phyloP scores from a whole-genome alignment of 2,329 filamentous ascomycete genomes.

The Fusarium sp. region DNA sequence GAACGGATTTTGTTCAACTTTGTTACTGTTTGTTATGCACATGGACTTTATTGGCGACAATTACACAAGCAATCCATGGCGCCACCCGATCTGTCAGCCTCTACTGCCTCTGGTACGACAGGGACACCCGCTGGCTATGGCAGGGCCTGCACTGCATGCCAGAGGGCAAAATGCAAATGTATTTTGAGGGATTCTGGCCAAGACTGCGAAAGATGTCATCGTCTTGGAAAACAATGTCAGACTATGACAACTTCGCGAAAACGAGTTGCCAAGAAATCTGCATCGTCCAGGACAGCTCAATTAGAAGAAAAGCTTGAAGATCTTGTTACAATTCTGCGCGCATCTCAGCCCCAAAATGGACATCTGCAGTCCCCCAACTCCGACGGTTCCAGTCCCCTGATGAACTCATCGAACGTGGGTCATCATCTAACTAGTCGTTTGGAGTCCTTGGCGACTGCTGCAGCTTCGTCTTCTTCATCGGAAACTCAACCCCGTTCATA shows the following conservation, averaged over 20 bases:
- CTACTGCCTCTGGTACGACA: conserved; percentile 11
- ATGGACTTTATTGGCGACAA: not conserved
- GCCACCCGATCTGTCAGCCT: conserved; percentile 29
- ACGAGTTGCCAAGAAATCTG: conserved; percentile 50
- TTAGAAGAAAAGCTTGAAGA: conserved; percentile 63
- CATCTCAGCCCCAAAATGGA: conserved; percentile 42
- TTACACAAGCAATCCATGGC: conserved; percentile 36
- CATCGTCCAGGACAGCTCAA: conserved; percentile 55
- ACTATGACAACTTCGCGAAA: conserved; percentile 56
- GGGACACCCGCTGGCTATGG: conserved; percentile 56
- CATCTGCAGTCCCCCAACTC: conserved; percentile 25
- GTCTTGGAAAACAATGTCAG: conserved; percentile 60
- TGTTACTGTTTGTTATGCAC: conserved; percentile 1
- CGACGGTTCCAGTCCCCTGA: conserved; percentile 12
- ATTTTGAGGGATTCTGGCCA: conserved; percentile 51
- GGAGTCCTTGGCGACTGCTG: conserved; percentile 53
- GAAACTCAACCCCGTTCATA: conserved; percentile 22
- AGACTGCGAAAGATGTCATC: conserved; percentile 56
- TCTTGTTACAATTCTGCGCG: conserved; percentile 58
- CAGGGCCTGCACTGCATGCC: conserved; percentile 59
- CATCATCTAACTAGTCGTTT: conserved; percentile 46
- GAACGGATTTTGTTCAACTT: conserved; percentile 32
- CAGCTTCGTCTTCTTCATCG: conserved; percentile 47
- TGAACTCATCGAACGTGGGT: conserved; percentile 18
- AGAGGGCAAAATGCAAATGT: conserved; percentile 61